These are phyloP conservation scores for Xylaria digitata DNA, from an alignment of 2,329 filamentous ascomycete species.

Conservation along the genomic window DNA sequence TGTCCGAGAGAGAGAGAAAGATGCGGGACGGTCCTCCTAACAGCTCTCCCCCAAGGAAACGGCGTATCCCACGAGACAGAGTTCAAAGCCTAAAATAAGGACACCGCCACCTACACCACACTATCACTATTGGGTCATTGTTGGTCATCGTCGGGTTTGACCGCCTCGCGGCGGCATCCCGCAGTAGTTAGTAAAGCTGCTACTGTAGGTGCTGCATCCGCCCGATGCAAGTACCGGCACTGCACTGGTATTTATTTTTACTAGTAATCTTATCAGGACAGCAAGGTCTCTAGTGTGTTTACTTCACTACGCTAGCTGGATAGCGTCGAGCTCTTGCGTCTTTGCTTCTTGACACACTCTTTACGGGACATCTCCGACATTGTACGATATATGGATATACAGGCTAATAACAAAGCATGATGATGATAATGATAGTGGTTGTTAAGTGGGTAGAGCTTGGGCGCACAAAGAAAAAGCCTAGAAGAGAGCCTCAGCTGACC, in stretches of 20 bases:
- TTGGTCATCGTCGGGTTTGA: conserved; percentile 28
- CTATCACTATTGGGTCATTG: neutral
- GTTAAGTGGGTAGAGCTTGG: no score
- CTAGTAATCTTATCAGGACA: neutral
- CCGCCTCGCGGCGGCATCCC: conserved; percentile 23
- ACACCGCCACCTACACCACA: neutral
- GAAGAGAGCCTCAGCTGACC: conserved; percentile 14
- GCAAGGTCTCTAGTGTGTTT: neutral
- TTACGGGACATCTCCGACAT: neutral
- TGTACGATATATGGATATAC: neutral
- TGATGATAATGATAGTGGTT: neutral
- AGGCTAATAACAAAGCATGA: neutral
- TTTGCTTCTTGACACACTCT: neutral
- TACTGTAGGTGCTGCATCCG: conserved; percentile 11
- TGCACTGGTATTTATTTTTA: conserved; percentile 5
- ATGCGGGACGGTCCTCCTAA: conserved; percentile 27
- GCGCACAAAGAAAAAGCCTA: neutral
- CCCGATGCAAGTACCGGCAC: conserved; percentile 29
- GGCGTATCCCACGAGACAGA: neutral
- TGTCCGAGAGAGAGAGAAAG: conserved; percentile 5
- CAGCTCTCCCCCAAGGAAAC: conserved; percentile 1
- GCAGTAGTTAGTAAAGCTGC: conserved; percentile 25
- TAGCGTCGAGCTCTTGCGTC: neutral
- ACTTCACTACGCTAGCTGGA: no score
- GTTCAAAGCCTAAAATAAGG: neutral